phyloP scores from a whole-genome alignment of 2,329 filamentous ascomycete species.

The Aspergillus sp. region DNA sequence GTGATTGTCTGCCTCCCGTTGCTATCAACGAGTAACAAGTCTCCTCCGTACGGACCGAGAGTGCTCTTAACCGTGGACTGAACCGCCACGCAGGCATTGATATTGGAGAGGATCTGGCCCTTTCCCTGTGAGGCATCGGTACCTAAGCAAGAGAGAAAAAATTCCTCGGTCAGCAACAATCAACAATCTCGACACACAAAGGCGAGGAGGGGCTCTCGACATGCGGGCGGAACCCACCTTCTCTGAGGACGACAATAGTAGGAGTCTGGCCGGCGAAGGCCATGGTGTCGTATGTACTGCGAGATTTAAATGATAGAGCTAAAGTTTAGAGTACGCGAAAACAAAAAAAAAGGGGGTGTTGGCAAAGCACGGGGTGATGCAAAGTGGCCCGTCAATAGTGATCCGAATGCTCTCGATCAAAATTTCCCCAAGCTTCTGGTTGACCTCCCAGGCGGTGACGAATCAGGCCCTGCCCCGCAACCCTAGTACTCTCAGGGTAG shows the following conservation, averaged over 20 bases:
- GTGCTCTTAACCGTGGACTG: conserved; percentile 96
- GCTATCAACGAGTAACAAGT: conserved; percentile 91
- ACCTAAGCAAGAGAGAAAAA: conserved; percentile 57
- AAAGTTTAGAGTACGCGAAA: conserved; percentile 10
- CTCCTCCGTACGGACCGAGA: conserved; percentile 93
- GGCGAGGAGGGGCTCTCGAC: conserved; percentile 29
- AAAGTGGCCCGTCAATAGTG: conserved; percentile 36
- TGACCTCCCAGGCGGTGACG: conserved; percentile 40
- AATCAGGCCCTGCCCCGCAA: conserved; percentile 34
- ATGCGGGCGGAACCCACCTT: conserved; percentile 67
- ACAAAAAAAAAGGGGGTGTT: conserved; percentile 2
- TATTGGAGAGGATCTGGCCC: conserved; percentile 95
- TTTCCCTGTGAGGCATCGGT: conserved; percentile 98
- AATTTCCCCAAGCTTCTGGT: conserved; percentile 48
- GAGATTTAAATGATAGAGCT: conserved; percentile 23
- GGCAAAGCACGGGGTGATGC: conserved; percentile 26
- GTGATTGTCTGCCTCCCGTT: conserved; percentile 98
- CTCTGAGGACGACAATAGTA: conserved; percentile 97
- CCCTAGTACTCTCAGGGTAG: conserved; percentile 17
- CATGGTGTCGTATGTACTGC: conserved; percentile 60
- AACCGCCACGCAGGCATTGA: conserved; percentile 95
- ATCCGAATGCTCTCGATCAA: conserved; percentile 44
- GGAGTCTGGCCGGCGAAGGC: conserved; percentile 97
- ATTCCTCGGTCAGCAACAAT: conserved; percentile 25
- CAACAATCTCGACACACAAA: conserved; percentile 31